Evolutionary conservation across 192 early-diverging fungal species (phyloP), one percentile per base, ranked within the genome.

Genomic region (Rhizophagus clarus): DNA sequence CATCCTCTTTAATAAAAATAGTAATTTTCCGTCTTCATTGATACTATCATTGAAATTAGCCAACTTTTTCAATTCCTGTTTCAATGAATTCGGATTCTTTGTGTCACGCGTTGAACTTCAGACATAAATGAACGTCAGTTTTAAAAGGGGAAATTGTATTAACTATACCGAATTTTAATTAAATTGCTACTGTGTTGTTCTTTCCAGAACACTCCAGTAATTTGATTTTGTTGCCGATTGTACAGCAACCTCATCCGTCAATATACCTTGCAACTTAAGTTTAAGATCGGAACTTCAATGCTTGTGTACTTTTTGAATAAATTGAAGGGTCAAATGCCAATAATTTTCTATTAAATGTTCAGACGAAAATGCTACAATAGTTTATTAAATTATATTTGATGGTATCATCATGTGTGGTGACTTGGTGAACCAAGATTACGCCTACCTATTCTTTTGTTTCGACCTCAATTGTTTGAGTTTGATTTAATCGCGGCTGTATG

Each of bases 81-180:
- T 98, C 4, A 99, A 90, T 29, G 93, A 94, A 79, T 99, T 99
- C 98, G 4, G 97, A 96, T 63, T 95, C 92, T 84, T 97, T 97
- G 97, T 20, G 91, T 92, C 9, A 92, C 93, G 22, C 93, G 92
- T 11, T 95, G 92, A 1, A 90, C 83, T 83, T 96, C 95, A 97
- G 83, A 0, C 93, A 93, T 8, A 89, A 89, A 45, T 93, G 90
- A 34, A 96, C 88, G 72, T 96, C 92, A 12, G 87, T n/a, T n/a
- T n/a, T n/a, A n/a, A n/a, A n/a, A n/a, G n/a, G n/a, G n/a, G n/a
- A n/a, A n/a, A n/a, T n/a, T n/a, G n/a, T n/a, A n/a, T n/a, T n/a
- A n/a, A n/a, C n/a, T n/a, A n/a, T n/a, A n/a, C 3, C 47, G 47
- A 15, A 49, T 17, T 49, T 56, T 56, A 56, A 51, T 20, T 5